A percentile compares a stretch with the other conserved stretches of the same genome.
These are phyloP conservation scores for Hygrophorus pudorinus DNA, from an alignment of 768 basidiomycete genomes.

Conservation along the genomic window DNA sequence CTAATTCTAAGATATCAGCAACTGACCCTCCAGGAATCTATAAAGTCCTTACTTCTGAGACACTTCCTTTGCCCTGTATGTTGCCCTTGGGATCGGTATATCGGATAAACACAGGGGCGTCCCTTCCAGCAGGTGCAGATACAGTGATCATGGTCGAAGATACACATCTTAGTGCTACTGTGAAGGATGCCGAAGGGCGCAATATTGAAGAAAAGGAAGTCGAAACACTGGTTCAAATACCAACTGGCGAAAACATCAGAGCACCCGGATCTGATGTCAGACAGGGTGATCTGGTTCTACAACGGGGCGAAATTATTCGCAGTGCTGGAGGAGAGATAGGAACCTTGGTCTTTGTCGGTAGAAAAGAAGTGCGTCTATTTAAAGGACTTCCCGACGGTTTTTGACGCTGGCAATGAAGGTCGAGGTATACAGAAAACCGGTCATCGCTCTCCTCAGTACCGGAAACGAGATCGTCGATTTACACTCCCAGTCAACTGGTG, in stretches of 20 bases:
- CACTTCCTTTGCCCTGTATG: conserved; percentile 34
- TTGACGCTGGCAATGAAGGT: conserved; percentile 35
- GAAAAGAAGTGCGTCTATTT: conserved; percentile 42
- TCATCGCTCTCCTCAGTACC: conserved; percentile 75
- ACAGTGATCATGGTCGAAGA: conserved; percentile 92
- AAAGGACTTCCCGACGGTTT: neutral
- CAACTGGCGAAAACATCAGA: conserved; percentile 62
- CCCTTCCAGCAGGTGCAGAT: conserved; percentile 65
- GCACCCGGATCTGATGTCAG: conserved; percentile 64
- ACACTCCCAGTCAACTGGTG: conserved; percentile 26
- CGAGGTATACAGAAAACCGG: conserved; percentile 57
- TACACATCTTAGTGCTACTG: conserved; percentile 58
- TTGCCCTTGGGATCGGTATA: conserved; percentile 46
- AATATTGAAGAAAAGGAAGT: conserved; percentile 58
- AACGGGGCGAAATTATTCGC: conserved; percentile 48
- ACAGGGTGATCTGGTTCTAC: conserved; percentile 57
- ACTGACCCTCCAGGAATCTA: conserved; percentile 56
- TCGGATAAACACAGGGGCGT: conserved; percentile 82
- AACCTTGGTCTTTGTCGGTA: conserved; percentile 70
- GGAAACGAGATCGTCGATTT: conserved; percentile 75
- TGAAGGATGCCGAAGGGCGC: conserved; percentile 23
- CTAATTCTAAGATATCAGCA: conserved; percentile 27
- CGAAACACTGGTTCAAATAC: conserved; percentile 52
- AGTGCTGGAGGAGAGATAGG: conserved; percentile 77
- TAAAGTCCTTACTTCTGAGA: conserved; percentile 52